Evolutionary conservation across 1,139 yeast genomes (phyloP).

Genomic region (Sugiyamaella neomexicana): DNA sequence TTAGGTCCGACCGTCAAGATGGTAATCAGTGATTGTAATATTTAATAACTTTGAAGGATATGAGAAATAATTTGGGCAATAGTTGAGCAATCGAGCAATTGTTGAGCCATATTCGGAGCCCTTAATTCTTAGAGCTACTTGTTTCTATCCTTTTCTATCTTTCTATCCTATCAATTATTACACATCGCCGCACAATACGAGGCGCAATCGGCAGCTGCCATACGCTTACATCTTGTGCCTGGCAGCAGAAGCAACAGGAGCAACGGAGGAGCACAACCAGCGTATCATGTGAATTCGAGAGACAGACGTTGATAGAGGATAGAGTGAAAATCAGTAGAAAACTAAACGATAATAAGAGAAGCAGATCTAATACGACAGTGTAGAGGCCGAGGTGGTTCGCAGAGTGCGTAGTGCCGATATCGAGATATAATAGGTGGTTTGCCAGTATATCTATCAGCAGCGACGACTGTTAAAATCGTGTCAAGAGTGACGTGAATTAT

Average conservation of each 20-base stretch:
- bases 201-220: too few species aligned
- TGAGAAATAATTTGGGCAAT: too few species aligned
- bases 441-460: background rate
- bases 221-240: background rate
- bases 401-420: too few species aligned
- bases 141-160: too few species aligned
- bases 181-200: too few species aligned
- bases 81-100: too few species aligned
- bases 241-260: conserved; percentile 2
- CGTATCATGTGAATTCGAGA: conserved; percentile 7
- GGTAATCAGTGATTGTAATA: background rate
- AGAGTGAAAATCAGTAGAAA: background rate
- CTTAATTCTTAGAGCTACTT: too few species aligned
- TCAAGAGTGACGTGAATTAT: background rate
- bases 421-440: too few species aligned
- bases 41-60: too few species aligned
- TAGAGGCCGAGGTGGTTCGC: too few species aligned
- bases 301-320: background rate
- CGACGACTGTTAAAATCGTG: background rate
- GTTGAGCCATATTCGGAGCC: too few species aligned
- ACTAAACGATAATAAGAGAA: background rate
- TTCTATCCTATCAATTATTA: too few species aligned
- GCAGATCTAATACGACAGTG: background rate
- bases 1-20: background rate
- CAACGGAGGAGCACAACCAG: background rate